Base-by-base conservation (phyloP, 1,284 basidiomycete species). In the Pyrrhoderma noxium region DNA sequence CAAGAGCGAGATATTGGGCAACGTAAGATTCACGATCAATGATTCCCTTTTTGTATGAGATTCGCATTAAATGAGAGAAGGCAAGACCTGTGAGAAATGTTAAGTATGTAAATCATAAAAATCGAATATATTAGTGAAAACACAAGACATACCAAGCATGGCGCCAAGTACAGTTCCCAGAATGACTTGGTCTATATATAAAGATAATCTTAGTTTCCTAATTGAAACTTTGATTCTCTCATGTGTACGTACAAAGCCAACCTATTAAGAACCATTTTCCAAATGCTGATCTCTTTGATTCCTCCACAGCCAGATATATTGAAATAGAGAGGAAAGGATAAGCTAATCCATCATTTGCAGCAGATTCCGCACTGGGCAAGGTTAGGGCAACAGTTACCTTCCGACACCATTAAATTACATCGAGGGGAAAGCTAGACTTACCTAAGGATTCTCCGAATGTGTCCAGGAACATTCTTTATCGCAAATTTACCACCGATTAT, bases 1-100 rank as follows among this genome's bases (percentile, higher is more conserved):
- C 76, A 18, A 97, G 69, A 21, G 90, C 87, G 48, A 98, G 75
- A 64, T 94, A 96, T 60, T 88, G 93, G 0, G 91, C 89, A 25
- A 96, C 80, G 65, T 88, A 96, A 2, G 92, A 93, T 67, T 97
- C 89, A 53, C 89, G 80, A 67, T 97, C 91, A 58, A 96, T 89
- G 61, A 85, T 81, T 9, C 83, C 84, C 47, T 77, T 79, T 16
- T 72, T 67, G 60, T 93, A 85, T 13, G 85, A 86, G 56, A 86
- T 76, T 64, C 84, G 88, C 84, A 99, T 88, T 41, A 94, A 62
- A 60, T 83, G 77, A 38, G 88, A 82, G 57, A 94, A 95, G 1
- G 70, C 54, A 35, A 76, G 70, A 2, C 94, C 83, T 83, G 47
- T n/a, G 31, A n/a, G 25, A 31, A 23, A 36, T 38, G 23, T 55